Base-by-base conservation (phyloP, 2,329 filamentous ascomycete species). In the Cladosporium sp. region DNA sequence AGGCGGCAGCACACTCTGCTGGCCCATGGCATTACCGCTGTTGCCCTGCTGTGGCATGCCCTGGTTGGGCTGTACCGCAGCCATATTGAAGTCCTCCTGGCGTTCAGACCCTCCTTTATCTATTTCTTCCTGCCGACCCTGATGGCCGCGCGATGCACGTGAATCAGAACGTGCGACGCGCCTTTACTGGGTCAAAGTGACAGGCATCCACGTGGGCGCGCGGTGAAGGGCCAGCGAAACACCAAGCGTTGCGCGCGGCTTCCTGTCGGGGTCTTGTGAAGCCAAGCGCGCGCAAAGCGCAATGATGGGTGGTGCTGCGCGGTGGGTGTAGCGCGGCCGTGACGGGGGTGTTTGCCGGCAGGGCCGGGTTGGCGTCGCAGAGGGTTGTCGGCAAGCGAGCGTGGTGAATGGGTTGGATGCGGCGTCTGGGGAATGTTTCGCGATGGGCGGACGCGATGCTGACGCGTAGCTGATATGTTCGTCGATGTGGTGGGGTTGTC, bases 1-100 rank as follows among this genome's bases (percentile, higher is more conserved):
- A 34, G 78, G 74, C 52, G 84, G 79, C 68, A 90, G 76, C 56
- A 54, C 35, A 28, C 38, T 42, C 16, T 50, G 42, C 42, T 54
- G 52, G 32, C 43, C 50, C 53, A 48, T 52, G 31, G 34, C 42
- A 38, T 53, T 48, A 77, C 76, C 43, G 74, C 77, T 85, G 44
- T 33, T 45, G 14, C 44, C 52, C 37, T 54, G 54, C 49, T 56
- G 56, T 9, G 54, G 51, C 54, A 58, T 55, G 45, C 49, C 52
- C 31, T 53, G 52, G 14, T 52, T 49, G 10, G 56, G 53, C 52
- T 58, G 56, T n/a, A 58, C 54, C 28, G 56, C 54, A 6, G 52
- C 56, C 51, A 56, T 58, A 14, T 28, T 55, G 18, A 35, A 35
- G 13, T 42, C 10, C 28, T 42, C 9, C 8, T 31, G 34, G 11